Evolutionary conservation across 768 basidiomycete genomes (phyloP).

Genomic region (Leccinum boreale): DNA sequence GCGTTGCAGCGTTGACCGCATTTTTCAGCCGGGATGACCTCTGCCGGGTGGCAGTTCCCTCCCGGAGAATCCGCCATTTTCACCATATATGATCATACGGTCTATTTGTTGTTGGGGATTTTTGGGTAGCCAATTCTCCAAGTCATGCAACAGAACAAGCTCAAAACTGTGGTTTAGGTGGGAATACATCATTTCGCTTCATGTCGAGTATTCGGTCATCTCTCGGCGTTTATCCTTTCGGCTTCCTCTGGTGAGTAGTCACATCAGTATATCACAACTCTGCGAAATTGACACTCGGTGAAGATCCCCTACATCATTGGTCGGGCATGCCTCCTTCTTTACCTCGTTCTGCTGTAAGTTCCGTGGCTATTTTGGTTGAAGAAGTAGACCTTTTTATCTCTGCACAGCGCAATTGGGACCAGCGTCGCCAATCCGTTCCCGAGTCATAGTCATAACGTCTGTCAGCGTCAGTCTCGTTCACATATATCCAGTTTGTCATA

Average conservation of each 20-base stretch:
- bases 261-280: background rate
- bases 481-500: background rate
- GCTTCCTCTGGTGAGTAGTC: constrained; percentile 18
- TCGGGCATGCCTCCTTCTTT: constrained; percentile 11
- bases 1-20: background rate
- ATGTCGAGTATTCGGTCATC: constrained; percentile 17
- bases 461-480: constrained; percentile 17
- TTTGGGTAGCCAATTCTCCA: constrained; percentile 15
- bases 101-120: constrained; percentile 14
- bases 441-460: background rate
- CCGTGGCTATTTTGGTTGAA: background rate
- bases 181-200: constrained; percentile 18
- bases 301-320: constrained; percentile 26
- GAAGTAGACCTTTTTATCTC: background rate
- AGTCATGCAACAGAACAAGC: background rate
- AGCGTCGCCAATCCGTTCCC: background rate
- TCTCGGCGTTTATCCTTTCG: constrained; percentile 13
- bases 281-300: background rate
- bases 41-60: background rate
- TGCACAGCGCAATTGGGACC: constrained; percentile 1
- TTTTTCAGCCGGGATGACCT: background rate
- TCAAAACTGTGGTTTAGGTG: constrained; percentile 12
- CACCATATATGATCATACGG: background rate
- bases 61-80: background rate
- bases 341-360: constrained; percentile 13